A percentile compares a stretch with the other conserved stretches of the same genome.
These are phyloP conservation scores for Agrocybe chaxingu DNA, from an alignment of 768 basidiomycete species.

Conservation along the genomic window DNA sequence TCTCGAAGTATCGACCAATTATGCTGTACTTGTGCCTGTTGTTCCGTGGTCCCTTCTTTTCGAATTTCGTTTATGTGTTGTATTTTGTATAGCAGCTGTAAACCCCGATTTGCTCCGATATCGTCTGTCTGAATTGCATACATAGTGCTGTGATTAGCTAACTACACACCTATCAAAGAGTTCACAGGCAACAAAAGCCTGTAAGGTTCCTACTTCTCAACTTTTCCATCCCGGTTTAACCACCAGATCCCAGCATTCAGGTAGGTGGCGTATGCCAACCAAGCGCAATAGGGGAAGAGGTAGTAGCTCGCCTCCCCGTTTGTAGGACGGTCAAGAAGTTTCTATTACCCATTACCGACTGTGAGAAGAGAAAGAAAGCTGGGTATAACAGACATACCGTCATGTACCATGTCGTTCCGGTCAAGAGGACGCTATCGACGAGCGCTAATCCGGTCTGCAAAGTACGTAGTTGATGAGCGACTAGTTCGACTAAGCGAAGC, in stretches of 20 bases:
- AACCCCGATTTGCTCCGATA: no score
- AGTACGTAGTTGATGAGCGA: not conserved
- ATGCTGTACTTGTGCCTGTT: not conserved
- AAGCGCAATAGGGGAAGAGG: conserved; percentile 63
- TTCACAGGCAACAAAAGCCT: not conserved
- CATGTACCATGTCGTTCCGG: conserved; percentile 55
- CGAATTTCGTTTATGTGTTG: not conserved
- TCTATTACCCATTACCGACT: conserved; percentile 24
- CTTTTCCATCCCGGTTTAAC: conserved; percentile 33
- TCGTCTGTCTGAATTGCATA: no score
- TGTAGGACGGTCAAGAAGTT: conserved; percentile 45
- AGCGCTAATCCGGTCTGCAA: conserved; percentile 50
- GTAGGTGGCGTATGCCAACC: conserved; percentile 66
- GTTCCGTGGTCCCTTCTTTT: not conserved
- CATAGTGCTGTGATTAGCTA: no score
- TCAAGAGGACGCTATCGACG: conserved; percentile 49
- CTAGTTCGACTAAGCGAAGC: conserved; percentile 3
- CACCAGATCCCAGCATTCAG: conserved; percentile 66
- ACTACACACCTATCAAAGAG: no score
- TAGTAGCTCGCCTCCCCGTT: conserved; percentile 49
- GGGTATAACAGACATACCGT: conserved; percentile 35
- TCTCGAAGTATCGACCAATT: no score
- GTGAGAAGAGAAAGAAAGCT: not conserved
- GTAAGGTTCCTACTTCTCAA: not conserved
- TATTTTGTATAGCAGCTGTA: no score